Evolutionary conservation across 1,284 basidiomycete species (phyloP).

Genomic region (Marasmius tenuissimus): DNA sequence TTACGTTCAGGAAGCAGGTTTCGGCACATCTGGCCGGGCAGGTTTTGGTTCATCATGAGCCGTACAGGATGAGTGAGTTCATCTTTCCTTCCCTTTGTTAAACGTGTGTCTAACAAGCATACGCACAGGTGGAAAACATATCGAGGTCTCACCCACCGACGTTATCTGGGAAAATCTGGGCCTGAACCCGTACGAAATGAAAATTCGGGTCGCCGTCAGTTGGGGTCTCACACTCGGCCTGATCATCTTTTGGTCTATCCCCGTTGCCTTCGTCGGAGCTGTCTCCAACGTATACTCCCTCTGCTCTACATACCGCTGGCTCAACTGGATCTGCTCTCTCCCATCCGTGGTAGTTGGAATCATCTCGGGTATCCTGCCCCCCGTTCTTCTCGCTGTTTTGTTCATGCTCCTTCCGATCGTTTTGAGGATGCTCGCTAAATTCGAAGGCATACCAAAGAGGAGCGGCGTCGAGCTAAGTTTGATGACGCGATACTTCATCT

Average conservation of each 20-base stretch:
- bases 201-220: slow-evolving; percentile 47
- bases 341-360: slow-evolving; percentile 73
- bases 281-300: slow-evolving; percentile 83
- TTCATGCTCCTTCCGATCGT: too few relatives aligned
- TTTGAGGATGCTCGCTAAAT: slow-evolving; percentile 83
- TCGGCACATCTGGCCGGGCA: slow-evolving; percentile 89
- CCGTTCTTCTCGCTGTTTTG: slow-evolving; percentile 74
- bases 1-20: slow-evolving; percentile 93
- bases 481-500: slow-evolving; percentile 91
- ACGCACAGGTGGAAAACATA: slow-evolving; percentile 49
- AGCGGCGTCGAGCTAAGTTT: slow-evolving; percentile 87
- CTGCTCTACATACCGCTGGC: slow-evolving; percentile 64
- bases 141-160: slow-evolving; percentile 81
- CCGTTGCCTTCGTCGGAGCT: slow-evolving; percentile 84
- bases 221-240: slow-evolving; percentile 64
- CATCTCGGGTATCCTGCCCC: slow-evolving; percentile 86
- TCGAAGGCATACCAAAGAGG: slow-evolving; percentile 80
- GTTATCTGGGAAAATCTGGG: slow-evolving; percentile 90
- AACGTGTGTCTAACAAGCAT: slow-evolving; percentile 21
- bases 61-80: slow-evolving; percentile 66
- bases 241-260: slow-evolving; percentile 74
- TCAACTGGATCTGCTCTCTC: slow-evolving; percentile 82
- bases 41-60: slow-evolving; percentile 73
- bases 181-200: slow-evolving; percentile 88
- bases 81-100: slow-evolving; percentile 17